These are phyloP conservation scores for Quercus engelmannii DNA, from an alignment of 306 rosid species.

Conservation along the genomic window DNA sequence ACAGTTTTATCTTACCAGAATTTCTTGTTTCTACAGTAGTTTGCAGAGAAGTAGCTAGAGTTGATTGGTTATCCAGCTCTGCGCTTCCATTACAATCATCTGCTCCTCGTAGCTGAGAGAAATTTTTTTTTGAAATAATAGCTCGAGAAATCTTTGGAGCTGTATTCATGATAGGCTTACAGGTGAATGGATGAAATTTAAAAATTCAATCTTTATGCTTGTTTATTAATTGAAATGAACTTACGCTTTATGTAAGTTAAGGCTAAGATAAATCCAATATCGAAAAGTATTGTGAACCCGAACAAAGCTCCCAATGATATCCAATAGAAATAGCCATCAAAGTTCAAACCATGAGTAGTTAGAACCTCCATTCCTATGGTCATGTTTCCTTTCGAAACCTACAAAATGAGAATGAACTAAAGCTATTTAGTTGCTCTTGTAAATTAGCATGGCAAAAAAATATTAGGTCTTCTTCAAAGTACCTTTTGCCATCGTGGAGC, in stretches of 20 bases:
- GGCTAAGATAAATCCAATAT: conserved; percentile 50
- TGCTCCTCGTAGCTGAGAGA: conserved; percentile 30
- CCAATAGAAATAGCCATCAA: conserved; percentile 42
- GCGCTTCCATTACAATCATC: conserved; percentile 18
- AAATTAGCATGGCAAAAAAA: conserved; percentile 1
- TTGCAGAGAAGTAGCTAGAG: conserved; percentile 28
- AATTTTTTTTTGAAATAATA: conserved; percentile 40
- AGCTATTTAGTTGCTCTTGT: not conserved
- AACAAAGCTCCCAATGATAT: conserved; percentile 48
- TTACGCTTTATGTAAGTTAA: conserved; percentile 51
- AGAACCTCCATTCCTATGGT: conserved; percentile 43
- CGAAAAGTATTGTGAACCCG: conserved; percentile 44
- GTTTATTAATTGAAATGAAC: conserved; percentile 18
- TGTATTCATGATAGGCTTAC: conserved; percentile 29
- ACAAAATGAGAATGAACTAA: conserved; percentile 5
- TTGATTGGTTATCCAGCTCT: conserved; percentile 36
- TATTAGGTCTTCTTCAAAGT: conserved; percentile 9
- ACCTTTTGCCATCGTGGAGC: conserved; percentile 70
- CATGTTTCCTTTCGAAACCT: conserved; percentile 42
- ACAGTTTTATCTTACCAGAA: conserved; percentile 33
- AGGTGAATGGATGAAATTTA: conserved; percentile 11
- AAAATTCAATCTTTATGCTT: conserved; percentile 1
- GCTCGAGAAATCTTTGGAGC: conserved; percentile 55
- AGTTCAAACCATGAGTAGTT: conserved; percentile 45
- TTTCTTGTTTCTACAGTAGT: conserved; percentile 35